Base-by-base conservation (phyloP, 1,284 basidiomycete species). In the Schizopora paradoxa region DNA sequence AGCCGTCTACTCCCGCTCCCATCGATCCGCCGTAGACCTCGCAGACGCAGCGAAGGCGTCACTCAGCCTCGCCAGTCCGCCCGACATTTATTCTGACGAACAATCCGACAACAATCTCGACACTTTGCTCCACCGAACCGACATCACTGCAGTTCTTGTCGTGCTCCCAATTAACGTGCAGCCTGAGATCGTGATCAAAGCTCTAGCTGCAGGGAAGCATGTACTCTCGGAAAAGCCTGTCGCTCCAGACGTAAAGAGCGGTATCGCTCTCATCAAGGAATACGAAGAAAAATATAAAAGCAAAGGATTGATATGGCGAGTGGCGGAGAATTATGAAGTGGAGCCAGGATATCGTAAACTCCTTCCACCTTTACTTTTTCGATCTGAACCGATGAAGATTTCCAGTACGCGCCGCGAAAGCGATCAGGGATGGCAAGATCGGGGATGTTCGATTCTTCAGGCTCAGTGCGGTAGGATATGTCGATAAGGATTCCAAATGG, bases 151-250 rank as follows among this genome's bases (percentile, higher is more conserved):
- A 14, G 85, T 92, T 35, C 76, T 91, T 58, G 66, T 92, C 40
- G 81, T 77, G 1, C 69, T 93, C 7, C 90, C 91, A 0, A 91
- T 93, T 61, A 76, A 76, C 0, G 57, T 72, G 8, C 88, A 91
- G 61, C 87, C 89, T 1, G 64, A 65, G 6, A 67, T 91, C 43
- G 68, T 93, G 48, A 62, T 78, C 47, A 74, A 74, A 55, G 72
- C 74, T 1, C 65, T 84, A 31, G 70, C 67, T 8, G 82, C 85
- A 0, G 87, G 89, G 18, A 93, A 93, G 65, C 86, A 91, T 56
- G 88, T 93, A 40, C 62, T 93, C 46, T 85, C 82, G 61, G 85
- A 91, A 70, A 93, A 93, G 59, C 91, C 91, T 5, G 72, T 92
- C n/a, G 86, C 79, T 1, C 70, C 79, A 29, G 79, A 84, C 55